phyloP scores from a whole-genome alignment of 768 basidiomycete species.

The Psilocybe tampanensis region DNA sequence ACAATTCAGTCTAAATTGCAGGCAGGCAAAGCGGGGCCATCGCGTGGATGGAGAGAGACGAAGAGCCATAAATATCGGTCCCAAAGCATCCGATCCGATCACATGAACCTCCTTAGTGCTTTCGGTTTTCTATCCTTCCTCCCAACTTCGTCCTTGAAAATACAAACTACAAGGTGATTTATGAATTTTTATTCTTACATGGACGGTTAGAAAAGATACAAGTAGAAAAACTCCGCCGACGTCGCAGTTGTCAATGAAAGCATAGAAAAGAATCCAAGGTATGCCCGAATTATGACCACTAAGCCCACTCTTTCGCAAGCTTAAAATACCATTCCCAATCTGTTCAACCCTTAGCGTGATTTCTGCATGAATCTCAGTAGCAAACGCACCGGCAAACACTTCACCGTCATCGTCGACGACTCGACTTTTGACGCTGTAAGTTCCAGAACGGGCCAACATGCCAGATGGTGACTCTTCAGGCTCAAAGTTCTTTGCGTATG shows the following conservation, averaged over 20 bases:
- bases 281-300: not conserved
- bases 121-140: no score
- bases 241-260: not conserved
- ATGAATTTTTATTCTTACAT: constrained; percentile 4
- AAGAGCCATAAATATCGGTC: not conserved
- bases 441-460: constrained; percentile 78
- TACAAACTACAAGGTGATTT: constrained; percentile 1
- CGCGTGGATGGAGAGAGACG: constrained; percentile 6
- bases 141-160: not conserved
- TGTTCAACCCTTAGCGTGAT: constrained; percentile 22
- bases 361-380: not conserved
- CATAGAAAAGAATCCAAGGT: not conserved
- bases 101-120: no score
- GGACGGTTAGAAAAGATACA: constrained; percentile 5
- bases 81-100: no score
- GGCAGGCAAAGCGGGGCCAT: not conserved
- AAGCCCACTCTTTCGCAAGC: constrained; percentile 84
- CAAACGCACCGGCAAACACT: constrained; percentile 73
- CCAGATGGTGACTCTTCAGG: constrained; percentile 76
- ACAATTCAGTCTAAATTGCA: not conserved
- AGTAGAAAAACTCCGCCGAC: not conserved
- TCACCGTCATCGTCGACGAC: constrained; percentile 87
- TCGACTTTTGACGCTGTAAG: constrained; percentile 77
- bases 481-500: constrained; percentile 79
- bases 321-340: constrained; percentile 93